Percentiles rank a stretch among this genome's conserved stretches.
phyloP scores from a whole-genome alignment of 2,329 filamentous ascomycete genomes.

The Sporothrix mexicana region DNA sequence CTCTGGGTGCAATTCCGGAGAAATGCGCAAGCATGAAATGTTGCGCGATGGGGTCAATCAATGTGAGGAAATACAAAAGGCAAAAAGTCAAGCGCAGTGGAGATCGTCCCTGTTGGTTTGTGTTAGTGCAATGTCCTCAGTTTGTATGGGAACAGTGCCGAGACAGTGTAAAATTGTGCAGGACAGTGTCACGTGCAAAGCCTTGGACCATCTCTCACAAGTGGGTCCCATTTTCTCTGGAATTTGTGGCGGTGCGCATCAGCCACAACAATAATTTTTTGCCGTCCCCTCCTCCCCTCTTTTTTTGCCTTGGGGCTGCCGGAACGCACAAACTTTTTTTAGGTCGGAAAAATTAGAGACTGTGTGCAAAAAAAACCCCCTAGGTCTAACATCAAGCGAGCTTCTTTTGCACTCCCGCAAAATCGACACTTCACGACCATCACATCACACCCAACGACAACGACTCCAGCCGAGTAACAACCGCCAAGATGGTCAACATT shows the following conservation, averaged over 20 bases:
- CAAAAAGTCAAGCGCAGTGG: background rate
- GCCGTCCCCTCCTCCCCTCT: background rate
- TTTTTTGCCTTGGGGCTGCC: slow-evolving; percentile 27
- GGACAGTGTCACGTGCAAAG: background rate
- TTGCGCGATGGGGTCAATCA: slow-evolving; percentile 1
- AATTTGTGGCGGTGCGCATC: background rate
- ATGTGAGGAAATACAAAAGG: slow-evolving; percentile 14
- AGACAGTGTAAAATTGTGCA: background rate
- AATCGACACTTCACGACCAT: slow-evolving; percentile 32
- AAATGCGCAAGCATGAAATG: background rate
- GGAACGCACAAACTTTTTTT: slow-evolving; percentile 36
- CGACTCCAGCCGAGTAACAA: slow-evolving; percentile 34
- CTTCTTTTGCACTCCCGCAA: slow-evolving; percentile 25
- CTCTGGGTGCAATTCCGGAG: background rate
- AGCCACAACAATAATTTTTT: slow-evolving; percentile 27
- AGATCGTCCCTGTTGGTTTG: background rate
- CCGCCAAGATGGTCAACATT: slow-evolving; percentile 72
- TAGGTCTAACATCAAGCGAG: slow-evolving; percentile 13
- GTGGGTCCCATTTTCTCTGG: background rate
- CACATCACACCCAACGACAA: slow-evolving; percentile 31
- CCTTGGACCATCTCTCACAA: background rate
- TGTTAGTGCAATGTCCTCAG: too few relatives aligned
- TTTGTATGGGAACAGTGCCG: background rate
- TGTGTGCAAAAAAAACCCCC: slow-evolving; percentile 29
- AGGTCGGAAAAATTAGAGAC: slow-evolving; percentile 32